Percentiles rank a stretch among this genome's conserved stretches.
phyloP scores from a whole-genome alignment of 805 yeast species.

The Candida ascalaphidarum region DNA sequence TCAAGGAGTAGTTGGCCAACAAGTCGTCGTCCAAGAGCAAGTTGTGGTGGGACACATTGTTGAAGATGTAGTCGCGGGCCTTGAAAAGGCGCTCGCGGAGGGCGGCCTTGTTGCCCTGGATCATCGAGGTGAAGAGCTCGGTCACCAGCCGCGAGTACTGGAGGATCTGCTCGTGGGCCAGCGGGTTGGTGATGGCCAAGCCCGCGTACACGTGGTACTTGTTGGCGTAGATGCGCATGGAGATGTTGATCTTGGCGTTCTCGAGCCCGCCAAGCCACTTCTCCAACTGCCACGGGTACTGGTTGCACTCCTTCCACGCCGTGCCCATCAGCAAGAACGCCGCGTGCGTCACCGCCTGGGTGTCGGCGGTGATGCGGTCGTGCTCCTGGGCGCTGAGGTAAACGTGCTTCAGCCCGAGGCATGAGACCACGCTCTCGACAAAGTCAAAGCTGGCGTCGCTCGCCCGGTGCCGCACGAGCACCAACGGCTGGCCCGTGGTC shows the following conservation, averaged over 20 bases:
- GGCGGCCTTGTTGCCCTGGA: conserved; percentile 55
- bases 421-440: conserved; percentile 56
- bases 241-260: conserved; percentile 90
- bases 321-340: conserved; percentile 95
- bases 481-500: conserved; percentile 89
- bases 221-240: conserved; percentile 82
- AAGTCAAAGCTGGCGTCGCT: conserved; percentile 43
- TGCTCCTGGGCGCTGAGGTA: conserved; percentile 79
- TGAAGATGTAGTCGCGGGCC: conserved; percentile 75
- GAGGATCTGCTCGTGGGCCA: conserved; percentile 84
- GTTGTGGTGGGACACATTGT: conserved; percentile 45
- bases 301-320: conserved; percentile 79
- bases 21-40: conserved; percentile 70
- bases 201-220: conserved; percentile 99
- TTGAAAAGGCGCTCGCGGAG: conserved; percentile 47
- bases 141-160: conserved; percentile 84
- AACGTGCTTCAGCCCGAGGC: conserved; percentile 73
- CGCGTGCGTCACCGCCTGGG: conserved; percentile 98
- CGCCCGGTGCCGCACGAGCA: conserved; percentile 71
- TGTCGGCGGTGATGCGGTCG: conserved; percentile 93
- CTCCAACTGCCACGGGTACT: conserved; percentile 86
- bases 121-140: conserved; percentile 75
- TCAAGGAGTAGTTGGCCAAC: conserved; percentile 70
- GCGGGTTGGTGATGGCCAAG: conserved; percentile 88
- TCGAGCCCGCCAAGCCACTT: conserved; percentile 92